A percentile compares a stretch with the other conserved stretches of the same genome.
Evolutionary conservation across 108 stramenopile species (phyloP).

Genomic region (Aurantiochytrium sp.): DNA sequence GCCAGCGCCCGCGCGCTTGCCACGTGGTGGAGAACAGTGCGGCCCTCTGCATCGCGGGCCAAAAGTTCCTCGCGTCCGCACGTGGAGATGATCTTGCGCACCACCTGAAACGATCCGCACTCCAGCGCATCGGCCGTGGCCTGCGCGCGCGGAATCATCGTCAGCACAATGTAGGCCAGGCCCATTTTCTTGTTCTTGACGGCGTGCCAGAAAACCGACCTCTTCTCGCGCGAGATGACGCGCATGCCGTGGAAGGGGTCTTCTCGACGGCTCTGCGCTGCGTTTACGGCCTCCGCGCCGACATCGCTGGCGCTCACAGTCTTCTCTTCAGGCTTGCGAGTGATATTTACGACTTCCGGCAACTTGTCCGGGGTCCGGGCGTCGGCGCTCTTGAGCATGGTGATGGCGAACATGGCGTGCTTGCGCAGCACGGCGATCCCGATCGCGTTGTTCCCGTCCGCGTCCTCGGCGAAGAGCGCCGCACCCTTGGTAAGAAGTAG

Average conservation of each 20-base stretch:
- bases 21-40: not conserved
- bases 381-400: not conserved
- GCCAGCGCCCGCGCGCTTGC: not conserved
- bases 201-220: not conserved
- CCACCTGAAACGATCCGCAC: not conserved
- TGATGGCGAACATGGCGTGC: not conserved
- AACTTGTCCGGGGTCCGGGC: not conserved
- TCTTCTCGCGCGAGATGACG: not conserved
- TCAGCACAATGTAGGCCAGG: slow-evolving; percentile 7
- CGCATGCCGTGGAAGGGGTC: no score
- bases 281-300: not conserved
- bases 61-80: not conserved
- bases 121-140: not conserved
- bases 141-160: not conserved
- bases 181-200: not conserved
- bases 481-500: not conserved
- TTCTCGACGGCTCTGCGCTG: no score
- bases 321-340: no score
- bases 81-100: not conserved
- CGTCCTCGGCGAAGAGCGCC: not conserved
- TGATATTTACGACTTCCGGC: not conserved
- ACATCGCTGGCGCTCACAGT: no score
- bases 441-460: not conserved
- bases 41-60: not conserved
- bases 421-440: not conserved